Evolutionary conservation across 2,329 filamentous ascomycete species (phyloP), one percentile per base, ranked within the genome.

Genomic region (Fusarium cicatricum): DNA sequence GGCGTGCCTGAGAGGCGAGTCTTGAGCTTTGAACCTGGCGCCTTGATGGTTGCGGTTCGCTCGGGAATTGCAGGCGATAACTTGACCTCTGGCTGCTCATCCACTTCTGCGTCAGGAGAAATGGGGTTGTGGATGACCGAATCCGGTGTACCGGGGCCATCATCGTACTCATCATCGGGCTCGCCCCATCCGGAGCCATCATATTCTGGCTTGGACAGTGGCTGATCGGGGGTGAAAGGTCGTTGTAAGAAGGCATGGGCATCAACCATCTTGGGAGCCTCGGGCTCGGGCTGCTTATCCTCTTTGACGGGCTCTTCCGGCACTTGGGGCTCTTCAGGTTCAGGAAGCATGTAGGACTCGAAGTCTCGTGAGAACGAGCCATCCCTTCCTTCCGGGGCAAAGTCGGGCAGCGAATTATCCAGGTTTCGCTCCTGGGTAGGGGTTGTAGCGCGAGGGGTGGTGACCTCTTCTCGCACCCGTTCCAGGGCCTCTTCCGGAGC

Each of bases 1-100:
- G 92, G 93, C 1, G 93, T 96, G 33, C 92, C 86, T 2, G 94
- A 97, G 14, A 92, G 87, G 29, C 94, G 85, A 1, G 93, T 95
- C 80, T 96, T 97, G 34, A 98, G 82, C 73, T 88, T 92, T 11
- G 91, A 91, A 8, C 92, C 91, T 17, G 90, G 88, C 9, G 92
- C 90, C 73, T 94, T 95, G 76, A 98, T 93, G 0, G 94, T 97
- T 5, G 94, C 92, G 41, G 91, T 78, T 40, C 87, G 85, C 67
- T 96, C 92, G 2, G 94, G 92, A 53, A 98, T 86, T 31, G 81
- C 81, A 2, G 87, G 86, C 0, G 86, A 85, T 39, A 85, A 81
- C 64, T 74, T 50, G 11, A 73, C 70, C 14, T 82, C 77, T 4
- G 80, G 77, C 10, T 82, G 78, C 9, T 81, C 77, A 36, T 70